Evolutionary conservation across 2,329 filamentous ascomycete species (phyloP).

Genomic region (Clonostachys rosea): DNA sequence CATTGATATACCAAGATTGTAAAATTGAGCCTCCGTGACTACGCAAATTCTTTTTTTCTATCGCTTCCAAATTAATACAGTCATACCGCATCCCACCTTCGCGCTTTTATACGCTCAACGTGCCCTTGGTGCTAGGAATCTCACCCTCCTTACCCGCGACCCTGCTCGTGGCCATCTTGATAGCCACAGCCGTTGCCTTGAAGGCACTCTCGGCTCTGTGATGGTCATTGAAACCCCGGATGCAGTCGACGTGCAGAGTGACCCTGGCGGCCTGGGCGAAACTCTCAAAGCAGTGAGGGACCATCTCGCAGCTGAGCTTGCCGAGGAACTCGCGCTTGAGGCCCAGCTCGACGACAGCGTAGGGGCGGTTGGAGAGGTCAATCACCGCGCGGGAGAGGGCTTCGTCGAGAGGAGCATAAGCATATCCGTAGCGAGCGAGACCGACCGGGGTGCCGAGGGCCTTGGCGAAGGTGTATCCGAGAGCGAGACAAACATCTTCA

Average conservation of each 20-base stretch:
- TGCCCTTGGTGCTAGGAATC: slow-evolving; percentile 94
- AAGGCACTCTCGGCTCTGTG: slow-evolving; percentile 95
- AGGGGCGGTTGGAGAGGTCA: slow-evolving; percentile 91
- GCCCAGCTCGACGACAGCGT: slow-evolving; percentile 75
- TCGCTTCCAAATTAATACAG: neutral
- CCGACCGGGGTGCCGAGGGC: slow-evolving; percentile 76
- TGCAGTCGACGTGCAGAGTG: slow-evolving; percentile 92
- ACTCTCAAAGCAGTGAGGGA: slow-evolving; percentile 90
- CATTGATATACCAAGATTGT: too few relatives aligned
- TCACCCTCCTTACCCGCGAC: slow-evolving; percentile 83
- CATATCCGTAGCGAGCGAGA: slow-evolving; percentile 84
- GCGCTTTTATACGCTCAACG: slow-evolving; percentile 50
- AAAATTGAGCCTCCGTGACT: neutral
- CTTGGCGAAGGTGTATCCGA: slow-evolving; percentile 78
- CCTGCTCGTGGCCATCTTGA: slow-evolving; percentile 69
- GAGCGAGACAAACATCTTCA: slow-evolving; percentile 89
- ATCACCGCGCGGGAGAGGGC: slow-evolving; percentile 90
- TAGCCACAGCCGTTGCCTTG: slow-evolving; percentile 88
- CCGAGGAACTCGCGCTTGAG: slow-evolving; percentile 91
- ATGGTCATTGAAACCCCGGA: slow-evolving; percentile 90
- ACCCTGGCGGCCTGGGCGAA: slow-evolving; percentile 88
- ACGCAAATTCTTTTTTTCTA: neutral
- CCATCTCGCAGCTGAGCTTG: slow-evolving; percentile 91
- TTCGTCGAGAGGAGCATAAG: slow-evolving; percentile 92
- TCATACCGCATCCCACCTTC: neutral